Base-by-base conservation (phyloP, 2,329 filamentous ascomycete species). In the Colletotrichum trifolii region DNA sequence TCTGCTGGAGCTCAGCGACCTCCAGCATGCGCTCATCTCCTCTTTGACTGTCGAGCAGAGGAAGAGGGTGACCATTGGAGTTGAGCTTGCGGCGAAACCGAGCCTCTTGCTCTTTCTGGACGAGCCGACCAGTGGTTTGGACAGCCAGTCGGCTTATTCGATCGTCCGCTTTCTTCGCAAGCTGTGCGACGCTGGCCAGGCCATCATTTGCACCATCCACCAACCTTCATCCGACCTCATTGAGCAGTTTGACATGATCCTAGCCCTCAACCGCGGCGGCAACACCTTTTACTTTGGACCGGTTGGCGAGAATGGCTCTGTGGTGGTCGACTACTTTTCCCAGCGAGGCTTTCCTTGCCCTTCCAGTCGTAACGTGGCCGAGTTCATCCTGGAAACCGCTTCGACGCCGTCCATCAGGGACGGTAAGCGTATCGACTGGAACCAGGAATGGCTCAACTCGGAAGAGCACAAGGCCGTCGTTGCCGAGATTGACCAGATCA, bases 271-370 rank as follows among this genome's bases (percentile, higher is more conserved):
- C 70, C 88, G 85, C 0, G 89, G 88, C 13, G 89, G 89, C 17
- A 90, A 90, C 72, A 89, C 87, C 0, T 91, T 91, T 75, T 93
- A 93, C 76, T 93, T 92, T 63, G 91, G 91, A 0, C 85, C 88
- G 0, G 86, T 92, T 11, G 91, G 90, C 59, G 81, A 89, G n/a
- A 87, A 89, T 46, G 89, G 89, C 6, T 78, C 82, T 4, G 83
- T 85, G 12, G 87, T 92, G 8, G 25, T 65, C 12, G 56, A 68
- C 47, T 68, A 92, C 76, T 92, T 92, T 68, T 84, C 82, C 3
- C 82, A 88, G 17, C 84, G 89, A 39, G 91, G 91, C 10, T 85
- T 88, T 2, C 78, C 85, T 38, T 92, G 90, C 63, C 89, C 90
- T 3, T 86, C 88, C 0, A 73, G 70, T 17, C 78, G 81, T 71